Conservation (phyloP, 2,329 filamentous ascomycete genomes). For the Botrytis sinoallii region DNA sequence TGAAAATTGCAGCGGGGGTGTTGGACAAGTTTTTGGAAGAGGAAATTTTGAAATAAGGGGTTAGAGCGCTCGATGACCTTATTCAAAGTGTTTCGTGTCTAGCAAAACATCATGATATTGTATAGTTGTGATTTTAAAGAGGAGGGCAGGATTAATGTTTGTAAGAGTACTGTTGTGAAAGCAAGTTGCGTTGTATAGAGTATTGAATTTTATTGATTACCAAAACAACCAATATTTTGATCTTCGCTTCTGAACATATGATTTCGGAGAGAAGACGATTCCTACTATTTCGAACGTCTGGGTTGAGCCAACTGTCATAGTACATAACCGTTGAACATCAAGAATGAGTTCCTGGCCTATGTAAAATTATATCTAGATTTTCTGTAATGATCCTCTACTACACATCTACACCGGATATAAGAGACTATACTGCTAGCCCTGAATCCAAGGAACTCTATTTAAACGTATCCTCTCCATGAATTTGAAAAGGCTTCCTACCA, state of each 20-base stretch:
- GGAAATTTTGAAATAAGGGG: not conserved
- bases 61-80: not conserved
- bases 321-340: fast-evolving
- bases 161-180: not conserved
- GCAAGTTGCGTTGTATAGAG: not conserved
- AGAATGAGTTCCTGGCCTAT: not conserved
- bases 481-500: not conserved
- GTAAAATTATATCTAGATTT: not conserved
- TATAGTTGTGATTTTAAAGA: fast-evolving
- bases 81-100: not conserved
- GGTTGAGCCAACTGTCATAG: not conserved
- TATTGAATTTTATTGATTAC: not conserved
- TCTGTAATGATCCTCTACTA: not conserved
- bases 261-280: not conserved
- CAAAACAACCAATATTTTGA: not conserved
- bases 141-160: not conserved
- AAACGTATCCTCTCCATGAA: fast-evolving
- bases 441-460: not conserved
- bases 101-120: not conserved
- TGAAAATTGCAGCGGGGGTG: not conserved
- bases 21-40: not conserved
- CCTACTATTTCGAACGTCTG: not conserved
- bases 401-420: not conserved
- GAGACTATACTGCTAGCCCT: not conserved
- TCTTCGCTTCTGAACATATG: not conserved